Evolutionary conservation across 495 filamentous ascomycete genomes (phyloP), one percentile per base, ranked within the genome.

Genomic region (Clavariopsis aquatica): DNA sequence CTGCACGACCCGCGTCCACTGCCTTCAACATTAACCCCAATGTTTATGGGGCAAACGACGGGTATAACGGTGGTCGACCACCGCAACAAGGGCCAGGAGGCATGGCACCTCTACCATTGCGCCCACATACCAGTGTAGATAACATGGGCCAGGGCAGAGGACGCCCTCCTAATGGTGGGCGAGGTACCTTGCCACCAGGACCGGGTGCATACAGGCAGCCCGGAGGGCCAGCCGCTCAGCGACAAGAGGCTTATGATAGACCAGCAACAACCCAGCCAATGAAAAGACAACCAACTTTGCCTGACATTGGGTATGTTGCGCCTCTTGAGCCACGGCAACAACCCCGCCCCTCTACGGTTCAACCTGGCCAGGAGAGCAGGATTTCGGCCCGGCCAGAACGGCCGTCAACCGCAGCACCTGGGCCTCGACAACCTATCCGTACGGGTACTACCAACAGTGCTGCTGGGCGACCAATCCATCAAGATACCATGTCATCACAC

Each of bases 1-100:
- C 57, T 8, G 62, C 61, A 49, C 38, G 64, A 34, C 62, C 69
- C 31, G 34, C 59, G 36, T 46, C 71, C 27, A 55, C 69, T 27
- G 74, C 73, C 0, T 77, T 74, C 54, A 68, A 70, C 22, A 67
- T 75, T 57, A 69, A 73, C 41, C 65, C 74, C 1, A 70, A 75
- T 24, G 52, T 71, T 0, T 63, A 67, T 51, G 61, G 46, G 8
- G 52, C 27, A 2, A 36, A 66, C 57, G 53, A 58, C 45, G 24
- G 26, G 8, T 56, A 60, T 45, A 58, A 52, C 23, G 28, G 52
- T 51, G 62, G 62, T 20, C 54, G 52, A 26, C 54, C 54, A 7
- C 54, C 43, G 9, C 54, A 22, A 49, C 61, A 58, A 53, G 53
- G 52, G 2, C 56, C 34, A 12, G 56, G 43, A 22, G 65, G 65